These are phyloP conservation scores for Vicia sativa DNA, from an alignment of 306 rosid genomes.

Conservation along the genomic window DNA sequence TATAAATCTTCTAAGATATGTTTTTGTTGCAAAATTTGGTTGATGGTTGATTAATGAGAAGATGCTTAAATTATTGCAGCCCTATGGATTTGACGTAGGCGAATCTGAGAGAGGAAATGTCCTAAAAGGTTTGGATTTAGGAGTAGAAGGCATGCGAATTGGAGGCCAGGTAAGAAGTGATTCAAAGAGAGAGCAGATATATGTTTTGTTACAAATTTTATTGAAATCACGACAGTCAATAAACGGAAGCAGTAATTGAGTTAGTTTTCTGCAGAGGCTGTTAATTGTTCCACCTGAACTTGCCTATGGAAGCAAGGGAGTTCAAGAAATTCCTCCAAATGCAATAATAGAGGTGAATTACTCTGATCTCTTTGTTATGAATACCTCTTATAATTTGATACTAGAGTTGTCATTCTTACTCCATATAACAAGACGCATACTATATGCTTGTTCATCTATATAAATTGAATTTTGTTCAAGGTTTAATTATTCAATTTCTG, in stretches of 20 bases:
- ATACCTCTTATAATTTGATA: background rate
- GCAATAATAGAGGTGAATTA: conserved; percentile 83
- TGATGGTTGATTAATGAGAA: conserved; percentile 32
- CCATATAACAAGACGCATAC: background rate
- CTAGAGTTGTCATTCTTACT: conserved; percentile 2
- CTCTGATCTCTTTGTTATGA: conserved; percentile 14
- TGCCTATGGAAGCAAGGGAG: conserved; percentile 87
- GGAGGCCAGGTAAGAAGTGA: conserved; percentile 88
- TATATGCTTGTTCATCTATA: conserved; percentile 7
- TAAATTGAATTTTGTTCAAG: background rate
- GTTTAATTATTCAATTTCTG: conserved; percentile 12
- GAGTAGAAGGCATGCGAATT: conserved; percentile 88
- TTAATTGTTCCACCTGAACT: conserved; percentile 89
- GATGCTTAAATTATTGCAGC: conserved; percentile 68
- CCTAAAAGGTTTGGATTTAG: conserved; percentile 87
- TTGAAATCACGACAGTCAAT: conserved; percentile 1
- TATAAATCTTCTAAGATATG: background rate
- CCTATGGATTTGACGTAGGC: conserved; percentile 94
- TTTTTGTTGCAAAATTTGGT: conserved; percentile 10
- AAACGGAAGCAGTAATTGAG: conserved; percentile 35
- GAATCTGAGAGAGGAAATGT: conserved; percentile 87
- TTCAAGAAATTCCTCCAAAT: conserved; percentile 96
- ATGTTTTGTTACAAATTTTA: conserved; percentile 22
- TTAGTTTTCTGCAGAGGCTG: conserved; percentile 61
- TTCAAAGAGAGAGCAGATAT: conserved; percentile 7